Evolutionary conservation across 345 rosid genomes (phyloP).

Genomic region (Arabis alpina): DNA sequence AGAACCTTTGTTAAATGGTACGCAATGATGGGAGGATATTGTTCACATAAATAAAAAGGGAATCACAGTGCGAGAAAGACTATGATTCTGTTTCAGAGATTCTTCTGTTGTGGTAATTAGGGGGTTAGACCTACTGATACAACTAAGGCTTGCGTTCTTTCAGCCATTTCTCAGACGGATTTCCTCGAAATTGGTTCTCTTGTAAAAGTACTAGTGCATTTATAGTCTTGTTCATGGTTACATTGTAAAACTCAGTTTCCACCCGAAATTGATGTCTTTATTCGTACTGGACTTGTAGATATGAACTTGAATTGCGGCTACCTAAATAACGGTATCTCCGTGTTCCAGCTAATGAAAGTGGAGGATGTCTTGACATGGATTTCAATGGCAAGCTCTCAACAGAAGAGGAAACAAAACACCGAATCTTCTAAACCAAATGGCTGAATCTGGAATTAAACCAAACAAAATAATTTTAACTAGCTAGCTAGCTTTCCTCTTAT

Average conservation of each 20-base stretch:
- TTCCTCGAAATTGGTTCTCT: conserved; percentile 52
- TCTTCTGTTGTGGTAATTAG: conserved; percentile 28
- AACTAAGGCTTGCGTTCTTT: conserved; percentile 66
- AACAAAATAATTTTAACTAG: conserved; percentile 64
- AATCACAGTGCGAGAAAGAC: conserved; percentile 47
- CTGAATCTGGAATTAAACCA: conserved; percentile 48
- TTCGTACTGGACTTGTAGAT: conserved; percentile 66
- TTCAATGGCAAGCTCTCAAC: conserved; percentile 64
- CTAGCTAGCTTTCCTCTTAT: conserved; percentile 55
- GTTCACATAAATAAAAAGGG: conserved; percentile 51
- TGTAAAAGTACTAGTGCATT: too few relatives aligned
- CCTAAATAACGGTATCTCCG: conserved; percentile 43
- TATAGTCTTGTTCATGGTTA: too few relatives aligned
- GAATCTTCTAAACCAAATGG: conserved; percentile 52
- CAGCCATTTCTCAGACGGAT: conserved; percentile 59
- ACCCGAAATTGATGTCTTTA: conserved; percentile 57
- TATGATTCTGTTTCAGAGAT: conserved; percentile 50
- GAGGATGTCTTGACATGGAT: conserved; percentile 70
- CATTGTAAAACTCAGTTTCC: conserved; percentile 52
- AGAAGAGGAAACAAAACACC: conserved; percentile 59
- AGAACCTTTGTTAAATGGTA: conserved; percentile 63
- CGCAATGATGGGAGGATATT: conserved; percentile 62
- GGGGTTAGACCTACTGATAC: conserved; percentile 58
- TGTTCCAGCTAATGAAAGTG: conserved; percentile 51
- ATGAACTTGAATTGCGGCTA: conserved; percentile 73